Percentiles rank a stretch among this genome's conserved stretches.
Evolutionary conservation across 192 early-diverging fungal genomes (phyloP).

Genomic region (Globomyces pollinis-pini): DNA sequence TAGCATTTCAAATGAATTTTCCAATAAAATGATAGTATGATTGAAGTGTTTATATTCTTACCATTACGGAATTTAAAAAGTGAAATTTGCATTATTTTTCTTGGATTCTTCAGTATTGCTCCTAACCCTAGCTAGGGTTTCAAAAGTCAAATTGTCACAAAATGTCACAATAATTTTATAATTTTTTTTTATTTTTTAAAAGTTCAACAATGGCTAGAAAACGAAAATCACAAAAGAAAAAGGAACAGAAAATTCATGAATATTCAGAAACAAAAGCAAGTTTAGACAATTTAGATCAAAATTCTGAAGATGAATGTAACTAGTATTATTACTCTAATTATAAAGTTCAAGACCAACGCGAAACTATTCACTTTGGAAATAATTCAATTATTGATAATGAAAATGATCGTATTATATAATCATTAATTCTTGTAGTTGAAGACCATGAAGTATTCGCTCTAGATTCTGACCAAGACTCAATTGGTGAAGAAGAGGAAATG

Average conservation of each 20-base stretch:
- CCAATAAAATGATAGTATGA: too few species aligned
- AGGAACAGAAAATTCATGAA: not conserved
- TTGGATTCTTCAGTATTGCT: too few species aligned
- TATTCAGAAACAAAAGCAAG: not conserved
- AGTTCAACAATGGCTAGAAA: not conserved
- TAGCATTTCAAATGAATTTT: too few species aligned
- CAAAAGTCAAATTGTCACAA: too few species aligned
- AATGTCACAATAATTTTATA: not conserved
- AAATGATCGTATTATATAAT: not conserved
- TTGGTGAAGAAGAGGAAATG: constrained; percentile 3
- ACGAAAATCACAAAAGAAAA: not conserved
- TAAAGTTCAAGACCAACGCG: constrained; percentile 2
- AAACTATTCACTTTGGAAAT: not conserved
- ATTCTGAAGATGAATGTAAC: constrained; percentile 6
- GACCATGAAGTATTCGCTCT: not conserved
- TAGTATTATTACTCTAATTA: too few species aligned
- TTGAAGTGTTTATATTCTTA: too few species aligned
- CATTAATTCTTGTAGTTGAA: not conserved
- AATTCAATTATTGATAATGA: not conserved
- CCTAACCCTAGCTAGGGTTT: not conserved
- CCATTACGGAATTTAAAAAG: too few species aligned
- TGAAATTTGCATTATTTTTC: too few species aligned
- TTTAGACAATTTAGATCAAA: constrained; percentile 3
- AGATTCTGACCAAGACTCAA: not conserved
- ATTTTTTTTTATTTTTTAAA: not conserved